Conservation (phyloP, 2,329 filamentous ascomycete genomes). For the Aspergillus sp. region DNA sequence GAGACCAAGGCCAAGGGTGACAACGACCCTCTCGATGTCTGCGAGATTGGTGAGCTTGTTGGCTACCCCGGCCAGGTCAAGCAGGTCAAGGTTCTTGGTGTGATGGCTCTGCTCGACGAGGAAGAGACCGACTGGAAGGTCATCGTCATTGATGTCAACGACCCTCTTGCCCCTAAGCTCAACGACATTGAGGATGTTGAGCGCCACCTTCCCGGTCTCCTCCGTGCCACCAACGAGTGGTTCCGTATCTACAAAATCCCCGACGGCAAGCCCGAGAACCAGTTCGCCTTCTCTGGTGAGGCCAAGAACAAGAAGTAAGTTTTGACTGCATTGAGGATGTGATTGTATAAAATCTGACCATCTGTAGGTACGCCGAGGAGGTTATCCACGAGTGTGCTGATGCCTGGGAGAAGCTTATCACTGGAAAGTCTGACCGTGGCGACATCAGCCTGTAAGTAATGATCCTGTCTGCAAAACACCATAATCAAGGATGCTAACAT, state of each 20-base stretch:
- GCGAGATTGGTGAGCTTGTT: constrained; percentile 98
- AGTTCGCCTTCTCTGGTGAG: constrained; percentile 99
- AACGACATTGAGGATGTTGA: constrained; percentile 99
- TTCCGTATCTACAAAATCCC: constrained; percentile 99
- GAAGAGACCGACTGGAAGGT: constrained; percentile 99
- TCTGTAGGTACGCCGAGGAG: constrained; percentile 78
- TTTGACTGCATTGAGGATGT: not conserved
- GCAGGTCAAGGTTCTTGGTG: constrained; percentile 99
- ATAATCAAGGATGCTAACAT: constrained; percentile 11
- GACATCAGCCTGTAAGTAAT: constrained; percentile 74
- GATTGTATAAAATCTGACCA: constrained; percentile 14
- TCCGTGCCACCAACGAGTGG: constrained; percentile 99
- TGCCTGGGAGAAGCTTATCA: constrained; percentile 95
- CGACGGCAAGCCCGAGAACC: constrained; percentile 99
- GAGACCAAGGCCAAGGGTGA: constrained; percentile 99
- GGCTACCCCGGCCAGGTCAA: constrained; percentile 95
- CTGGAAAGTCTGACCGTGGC: constrained; percentile 78
- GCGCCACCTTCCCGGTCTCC: constrained; percentile 92
- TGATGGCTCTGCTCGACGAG: constrained; percentile 99
- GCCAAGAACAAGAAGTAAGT: constrained; percentile 98
- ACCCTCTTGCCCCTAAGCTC: constrained; percentile 92
- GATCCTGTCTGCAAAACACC: not conserved
- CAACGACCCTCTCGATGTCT: constrained; percentile 98
- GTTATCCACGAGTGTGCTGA: constrained; percentile 94
- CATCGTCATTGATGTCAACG: constrained; percentile 98